Evolutionary conservation across 2,329 filamentous ascomycete genomes (phyloP).

Genomic region (Venturia asperata): DNA sequence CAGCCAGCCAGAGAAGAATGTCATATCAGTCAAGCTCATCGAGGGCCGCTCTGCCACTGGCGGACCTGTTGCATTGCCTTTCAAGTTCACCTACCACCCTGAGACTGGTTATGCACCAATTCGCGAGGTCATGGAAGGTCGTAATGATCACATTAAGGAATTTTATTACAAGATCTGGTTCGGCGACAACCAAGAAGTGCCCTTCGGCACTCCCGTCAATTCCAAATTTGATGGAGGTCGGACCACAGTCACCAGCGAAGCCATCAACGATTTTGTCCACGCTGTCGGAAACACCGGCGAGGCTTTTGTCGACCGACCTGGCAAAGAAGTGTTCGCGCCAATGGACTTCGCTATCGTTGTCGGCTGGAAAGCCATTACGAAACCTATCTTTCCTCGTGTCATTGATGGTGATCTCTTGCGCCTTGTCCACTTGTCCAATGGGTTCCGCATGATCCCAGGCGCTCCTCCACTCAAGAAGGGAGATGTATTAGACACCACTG

Average conservation of each 20-base stretch:
- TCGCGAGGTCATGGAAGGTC: conserved; percentile 87
- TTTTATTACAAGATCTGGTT: conserved; percentile 99
- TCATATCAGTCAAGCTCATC: conserved; percentile 83
- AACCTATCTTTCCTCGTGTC: conserved; percentile 94
- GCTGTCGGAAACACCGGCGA: conserved; percentile 97
- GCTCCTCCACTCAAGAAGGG: conserved; percentile 93
- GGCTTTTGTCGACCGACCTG: conserved; percentile 90
- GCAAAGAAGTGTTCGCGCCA: conserved; percentile 87
- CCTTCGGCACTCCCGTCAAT: conserved; percentile 78
- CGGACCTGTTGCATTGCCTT: conserved; percentile 71
- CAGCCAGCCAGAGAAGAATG: conserved; percentile 57
- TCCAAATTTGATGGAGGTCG: conserved; percentile 86
- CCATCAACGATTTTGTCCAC: conserved; percentile 98
- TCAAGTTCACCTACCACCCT: conserved; percentile 88
- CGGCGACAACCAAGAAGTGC: conserved; percentile 65
- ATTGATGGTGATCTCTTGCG: conserved; percentile 96
- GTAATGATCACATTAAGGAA: conserved; percentile 97
- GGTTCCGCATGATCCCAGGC: conserved; percentile 96
- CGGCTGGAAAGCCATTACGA: conserved; percentile 98
- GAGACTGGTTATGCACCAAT: conserved; percentile 97
- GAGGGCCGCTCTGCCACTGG: conserved; percentile 86
- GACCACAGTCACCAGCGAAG: conserved; percentile 79
- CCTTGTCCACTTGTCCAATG: conserved; percentile 92
- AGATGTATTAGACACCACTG: conserved; percentile 84
- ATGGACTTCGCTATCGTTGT: conserved; percentile 99